Base-by-base conservation (phyloP, 192 early-diverging fungal species). In the Piromyces finnis region DNA sequence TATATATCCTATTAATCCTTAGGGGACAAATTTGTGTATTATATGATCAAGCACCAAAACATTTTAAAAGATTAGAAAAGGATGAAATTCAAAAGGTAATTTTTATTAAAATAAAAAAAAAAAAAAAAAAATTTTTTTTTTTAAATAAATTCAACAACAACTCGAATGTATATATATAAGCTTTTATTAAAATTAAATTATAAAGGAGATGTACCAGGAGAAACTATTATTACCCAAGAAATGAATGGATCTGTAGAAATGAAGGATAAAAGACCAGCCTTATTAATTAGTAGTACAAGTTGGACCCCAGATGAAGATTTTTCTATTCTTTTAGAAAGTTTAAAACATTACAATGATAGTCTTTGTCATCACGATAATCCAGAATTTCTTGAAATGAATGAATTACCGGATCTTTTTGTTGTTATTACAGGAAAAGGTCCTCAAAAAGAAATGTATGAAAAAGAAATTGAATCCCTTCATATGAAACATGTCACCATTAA, bases 281-380 rank as follows among this genome's bases (percentile, higher is more conserved):
- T 99, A 77, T 84, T 99, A 79, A 92, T 98, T 30, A 94, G 92
- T 83, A 93, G 90, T 84, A 97, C 96, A 28, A 93, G 91, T 82
- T 99, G 96, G 96, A 99, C 97, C 26, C 92, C 92, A 78, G 97
- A 99, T 84, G 97, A 99, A 82, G 97, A 99, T 83, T 97, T 99
- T 86, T 88, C 87, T 16, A 80, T 97, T 6, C 84, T 99, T 59
- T 83, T 97, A 28, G 85, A 90, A 4, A 95, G 85, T 12, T n/a
- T 86, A 28, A 51, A 77, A 30, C 29, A 30, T n/a, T 89, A 89
- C 80, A 86, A 89, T 28, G 29, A 29, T 12, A 36, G 78, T 83
- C 13, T 27, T 78, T 16, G 79, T 82, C 22, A 28, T 78, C 30
- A 28, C n/a, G n/a, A n/a, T n/a, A n/a, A n/a, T n/a, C 28, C 30